Conservation (phyloP, 2,329 filamentous ascomycete genomes). For the Pseudocercospora crystallina region DNA sequence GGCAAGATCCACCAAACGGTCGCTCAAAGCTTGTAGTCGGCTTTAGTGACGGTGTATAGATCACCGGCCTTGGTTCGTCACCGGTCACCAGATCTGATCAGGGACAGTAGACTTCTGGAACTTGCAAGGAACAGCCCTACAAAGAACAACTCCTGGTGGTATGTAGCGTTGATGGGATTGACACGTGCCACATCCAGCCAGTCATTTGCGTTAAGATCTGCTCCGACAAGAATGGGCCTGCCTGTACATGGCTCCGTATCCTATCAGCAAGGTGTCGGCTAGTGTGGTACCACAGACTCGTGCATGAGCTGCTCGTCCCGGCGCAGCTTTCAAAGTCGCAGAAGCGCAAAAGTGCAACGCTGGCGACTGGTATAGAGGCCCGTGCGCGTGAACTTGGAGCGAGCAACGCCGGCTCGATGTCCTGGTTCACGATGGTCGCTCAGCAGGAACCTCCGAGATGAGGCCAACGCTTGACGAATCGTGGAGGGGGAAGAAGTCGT, state of each 20-base stretch:
- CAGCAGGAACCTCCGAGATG: constrained; percentile 13
- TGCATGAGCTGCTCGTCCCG: constrained; percentile 2
- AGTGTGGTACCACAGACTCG: not conserved
- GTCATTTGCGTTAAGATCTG: not conserved
- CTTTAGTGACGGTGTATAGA: not conserved
- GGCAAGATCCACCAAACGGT: too few relatives aligned
- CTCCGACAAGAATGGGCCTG: not conserved
- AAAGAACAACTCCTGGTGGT: constrained; percentile 1
- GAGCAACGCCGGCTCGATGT: constrained; percentile 9
- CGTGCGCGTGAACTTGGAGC: constrained; percentile 8
- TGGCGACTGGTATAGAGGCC: not conserved
- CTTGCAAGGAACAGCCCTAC: constrained; percentile 2
- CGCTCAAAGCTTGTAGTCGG: too few relatives aligned
- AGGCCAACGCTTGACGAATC: constrained; percentile 4
- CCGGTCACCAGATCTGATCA: constrained; percentile 4
- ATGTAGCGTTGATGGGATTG: not conserved
- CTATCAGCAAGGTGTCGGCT: constrained; percentile 1
- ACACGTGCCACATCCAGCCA: not conserved
- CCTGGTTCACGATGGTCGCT: constrained; percentile 15
- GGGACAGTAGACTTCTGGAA: not conserved
- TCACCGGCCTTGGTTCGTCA: constrained; percentile 5
- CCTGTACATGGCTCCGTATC: constrained; percentile 3
- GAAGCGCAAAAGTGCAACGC: not conserved
- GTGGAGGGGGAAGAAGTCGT: not conserved
- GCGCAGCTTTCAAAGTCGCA: not conserved